Evolutionary conservation across 2,329 filamentous ascomycete species (phyloP).

Genomic region (Calonectria hongkongensis): DNA sequence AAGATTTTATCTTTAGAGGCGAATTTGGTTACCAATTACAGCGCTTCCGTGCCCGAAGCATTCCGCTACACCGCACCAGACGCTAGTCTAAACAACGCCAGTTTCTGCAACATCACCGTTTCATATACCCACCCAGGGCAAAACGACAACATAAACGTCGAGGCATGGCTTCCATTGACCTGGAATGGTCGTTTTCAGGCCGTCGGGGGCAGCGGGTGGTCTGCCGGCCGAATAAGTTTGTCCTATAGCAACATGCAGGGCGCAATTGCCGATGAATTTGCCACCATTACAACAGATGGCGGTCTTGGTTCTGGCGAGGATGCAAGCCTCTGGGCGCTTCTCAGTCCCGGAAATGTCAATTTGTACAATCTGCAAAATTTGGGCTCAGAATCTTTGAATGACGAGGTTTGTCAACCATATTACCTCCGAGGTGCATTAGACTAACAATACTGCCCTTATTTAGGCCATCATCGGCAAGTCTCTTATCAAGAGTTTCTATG

Average conservation of each 20-base stretch:
- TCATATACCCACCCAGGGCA: neutral
- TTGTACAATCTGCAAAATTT: slow-evolving; percentile 18
- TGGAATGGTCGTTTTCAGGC: slow-evolving; percentile 5
- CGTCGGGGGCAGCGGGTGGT: neutral
- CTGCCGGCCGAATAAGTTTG: neutral
- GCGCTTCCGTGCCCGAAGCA: neutral
- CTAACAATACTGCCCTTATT: neutral
- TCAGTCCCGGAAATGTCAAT: neutral
- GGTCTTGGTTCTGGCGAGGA: neutral
- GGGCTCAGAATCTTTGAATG: slow-evolving; percentile 10
- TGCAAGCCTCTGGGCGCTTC: neutral
- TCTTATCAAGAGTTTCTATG: neutral
- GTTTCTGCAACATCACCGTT: slow-evolving; percentile 3
- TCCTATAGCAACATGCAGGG: neutral
- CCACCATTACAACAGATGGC: neutral
- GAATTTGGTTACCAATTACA: neutral
- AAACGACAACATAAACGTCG: neutral
- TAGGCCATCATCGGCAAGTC: slow-evolving; percentile 5
- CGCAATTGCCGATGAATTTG: neutral
- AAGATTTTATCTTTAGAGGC: neutral
- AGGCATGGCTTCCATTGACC: neutral
- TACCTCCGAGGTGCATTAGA: neutral
- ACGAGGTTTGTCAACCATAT: neutral
- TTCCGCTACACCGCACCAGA: neutral
- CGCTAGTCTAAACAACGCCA: neutral